Conservation (phyloP, 805 yeast genomes). For the Metschnikowia continentalis region DNA sequence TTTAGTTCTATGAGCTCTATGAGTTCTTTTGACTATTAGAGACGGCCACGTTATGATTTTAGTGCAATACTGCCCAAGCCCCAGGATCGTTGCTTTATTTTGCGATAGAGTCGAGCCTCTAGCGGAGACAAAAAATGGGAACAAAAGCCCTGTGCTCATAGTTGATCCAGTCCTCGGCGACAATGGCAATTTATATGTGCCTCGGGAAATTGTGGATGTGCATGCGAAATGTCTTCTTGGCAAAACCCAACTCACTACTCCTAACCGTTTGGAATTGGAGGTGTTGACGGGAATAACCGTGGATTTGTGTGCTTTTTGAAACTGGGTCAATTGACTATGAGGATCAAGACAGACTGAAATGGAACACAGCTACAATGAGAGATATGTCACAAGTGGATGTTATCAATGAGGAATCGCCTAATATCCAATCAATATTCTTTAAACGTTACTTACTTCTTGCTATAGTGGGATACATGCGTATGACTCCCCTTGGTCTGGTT, state of each 20-base stretch:
- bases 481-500: too few relatives aligned
- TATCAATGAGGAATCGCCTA: too few relatives aligned
- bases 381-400: too few relatives aligned
- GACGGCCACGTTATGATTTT: slow-evolving; percentile 56
- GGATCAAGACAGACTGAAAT: too few relatives aligned
- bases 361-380: too few relatives aligned
- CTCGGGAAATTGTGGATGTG: slow-evolving; percentile 47
- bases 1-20: too few relatives aligned
- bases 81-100: slow-evolving; percentile 48
- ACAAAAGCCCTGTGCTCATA: slow-evolving; percentile 48
- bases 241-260: slow-evolving; percentile 65
- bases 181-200: slow-evolving; percentile 76
- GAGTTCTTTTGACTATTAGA: too few relatives aligned
- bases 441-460: too few relatives aligned
- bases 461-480: too few relatives aligned
- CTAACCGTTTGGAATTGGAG: slow-evolving; percentile 88
- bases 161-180: slow-evolving; percentile 94
- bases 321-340: too few relatives aligned
- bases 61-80: slow-evolving; percentile 74
- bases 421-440: too few relatives aligned
- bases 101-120: slow-evolving; percentile 37
- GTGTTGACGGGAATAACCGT: slow-evolving; percentile 52
- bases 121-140: slow-evolving; percentile 28
- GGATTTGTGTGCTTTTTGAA: too few relatives aligned
- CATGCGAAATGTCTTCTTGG: slow-evolving; percentile 51